Conservation (phyloP, 768 basidiomycete species). For the Boletus rubescentipes region DNA sequence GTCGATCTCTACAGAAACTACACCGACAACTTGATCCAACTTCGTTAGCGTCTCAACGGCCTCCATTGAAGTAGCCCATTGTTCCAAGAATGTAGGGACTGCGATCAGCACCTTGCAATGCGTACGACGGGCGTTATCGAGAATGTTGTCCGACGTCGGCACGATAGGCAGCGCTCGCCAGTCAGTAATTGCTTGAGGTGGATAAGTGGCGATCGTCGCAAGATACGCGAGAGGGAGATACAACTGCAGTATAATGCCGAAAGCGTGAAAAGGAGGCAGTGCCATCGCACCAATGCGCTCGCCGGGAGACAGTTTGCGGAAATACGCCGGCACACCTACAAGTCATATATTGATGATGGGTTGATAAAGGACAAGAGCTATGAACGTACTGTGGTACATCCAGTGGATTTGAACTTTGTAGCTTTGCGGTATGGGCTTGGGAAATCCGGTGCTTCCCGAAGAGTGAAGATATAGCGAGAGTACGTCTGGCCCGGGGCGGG, state of each 20-base stretch:
- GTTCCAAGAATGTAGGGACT: not conserved
- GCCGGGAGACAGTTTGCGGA: not conserved
- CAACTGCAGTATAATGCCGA: not conserved
- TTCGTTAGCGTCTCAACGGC: not conserved
- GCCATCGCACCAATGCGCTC: not conserved
- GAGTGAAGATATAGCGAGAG: not conserved
- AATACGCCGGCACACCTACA: not conserved
- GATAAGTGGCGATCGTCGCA: not conserved
- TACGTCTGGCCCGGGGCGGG: not conserved
- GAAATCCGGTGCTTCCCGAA: not conserved
- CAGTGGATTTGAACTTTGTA: not conserved
- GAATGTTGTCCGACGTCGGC: not conserved
- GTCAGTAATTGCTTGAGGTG: not conserved
- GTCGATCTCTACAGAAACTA: not conserved
- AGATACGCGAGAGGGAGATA: not conserved
- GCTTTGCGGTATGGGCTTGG: not conserved
- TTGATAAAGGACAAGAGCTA: not conserved
- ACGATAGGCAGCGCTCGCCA: not conserved
- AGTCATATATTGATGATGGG: not conserved
- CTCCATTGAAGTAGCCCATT: not conserved
- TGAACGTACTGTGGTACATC: not conserved
- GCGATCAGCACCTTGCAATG: not conserved
- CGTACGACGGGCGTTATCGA: not conserved
- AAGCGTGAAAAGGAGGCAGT: not conserved
- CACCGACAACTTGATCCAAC: not conserved